A percentile compares a stretch with the other conserved stretches of the same genome.
Conservation (phyloP, 2,329 filamentous ascomycete species). For the Penicillium frequentans region DNA sequence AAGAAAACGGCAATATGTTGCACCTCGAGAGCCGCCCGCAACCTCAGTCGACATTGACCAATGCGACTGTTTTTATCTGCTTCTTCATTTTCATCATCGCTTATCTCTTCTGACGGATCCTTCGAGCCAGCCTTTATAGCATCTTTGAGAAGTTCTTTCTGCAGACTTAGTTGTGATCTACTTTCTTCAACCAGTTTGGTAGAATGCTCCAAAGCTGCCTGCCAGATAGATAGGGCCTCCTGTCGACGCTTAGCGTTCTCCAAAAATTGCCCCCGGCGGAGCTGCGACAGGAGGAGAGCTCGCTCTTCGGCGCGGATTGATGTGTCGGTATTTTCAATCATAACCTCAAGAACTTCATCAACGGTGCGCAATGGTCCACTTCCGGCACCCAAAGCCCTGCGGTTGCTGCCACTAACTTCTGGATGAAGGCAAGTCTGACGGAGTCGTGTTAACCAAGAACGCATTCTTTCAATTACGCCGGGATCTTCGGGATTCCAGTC, state of each 20-base stretch:
- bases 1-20: constrained; percentile 84
- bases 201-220: constrained; percentile 54
- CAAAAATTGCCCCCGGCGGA: constrained; percentile 73
- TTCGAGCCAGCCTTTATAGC: background rate
- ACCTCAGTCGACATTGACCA: constrained; percentile 60
- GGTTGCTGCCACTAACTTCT: constrained; percentile 69
- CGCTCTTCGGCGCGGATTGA: constrained; percentile 69
- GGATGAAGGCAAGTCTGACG: constrained; percentile 85
- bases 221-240: constrained; percentile 71
- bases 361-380: constrained; percentile 74
- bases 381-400: constrained; percentile 62
- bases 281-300: constrained; percentile 59
- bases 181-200: constrained; percentile 58
- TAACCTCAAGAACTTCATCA: constrained; percentile 80
- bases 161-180: constrained; percentile 59
- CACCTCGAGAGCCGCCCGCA: constrained; percentile 74
- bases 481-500: constrained; percentile 66
- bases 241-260: constrained; percentile 70
- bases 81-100: constrained; percentile 40
- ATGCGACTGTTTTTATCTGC: constrained; percentile 50
- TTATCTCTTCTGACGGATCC: constrained; percentile 12
- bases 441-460: constrained; percentile 72
- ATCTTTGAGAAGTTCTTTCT: constrained; percentile 34
- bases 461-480: constrained; percentile 67
- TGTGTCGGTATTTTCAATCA: constrained; percentile 83